These are phyloP conservation scores for Naumovozyma baii DNA, from an alignment of 805 yeast genomes.

Conservation along the genomic window DNA sequence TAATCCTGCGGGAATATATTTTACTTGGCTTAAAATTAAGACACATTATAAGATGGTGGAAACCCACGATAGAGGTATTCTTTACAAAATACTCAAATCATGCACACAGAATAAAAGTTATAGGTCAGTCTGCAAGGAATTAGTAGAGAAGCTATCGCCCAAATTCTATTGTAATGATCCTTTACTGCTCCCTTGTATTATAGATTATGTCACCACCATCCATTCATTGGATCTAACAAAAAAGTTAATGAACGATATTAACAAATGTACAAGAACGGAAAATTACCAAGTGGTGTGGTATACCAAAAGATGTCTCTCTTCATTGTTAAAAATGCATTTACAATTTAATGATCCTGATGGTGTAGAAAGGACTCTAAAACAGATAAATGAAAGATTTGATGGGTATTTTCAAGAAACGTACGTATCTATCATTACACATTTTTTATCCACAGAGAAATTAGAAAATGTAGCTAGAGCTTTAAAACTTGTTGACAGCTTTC, in stretches of 20 bases:
- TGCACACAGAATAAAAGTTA: conserved; percentile 17
- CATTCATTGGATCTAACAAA: conserved; percentile 11
- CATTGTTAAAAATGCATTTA: conserved; percentile 21
- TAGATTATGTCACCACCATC: conserved; percentile 13
- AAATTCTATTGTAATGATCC: conserved; percentile 20
- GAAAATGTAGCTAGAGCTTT: conserved; percentile 18
- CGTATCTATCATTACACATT: conserved; percentile 14
- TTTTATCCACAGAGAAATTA: conserved; percentile 9
- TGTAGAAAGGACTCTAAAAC: conserved; percentile 19
- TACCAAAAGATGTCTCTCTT: conserved; percentile 17
- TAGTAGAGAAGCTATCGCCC: conserved; percentile 13
- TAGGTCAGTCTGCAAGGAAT: conserved; percentile 11
- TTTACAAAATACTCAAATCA: conserved; percentile 16
- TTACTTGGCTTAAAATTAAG: conserved; percentile 18
- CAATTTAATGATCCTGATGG: conserved; percentile 22
- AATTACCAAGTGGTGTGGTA: conserved; percentile 13
- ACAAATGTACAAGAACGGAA: conserved; percentile 9
- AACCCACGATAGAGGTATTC: conserved; percentile 20
- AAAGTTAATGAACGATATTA: conserved; percentile 15
- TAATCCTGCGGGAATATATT: conserved; percentile 21
- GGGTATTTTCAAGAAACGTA: conserved; percentile 16
- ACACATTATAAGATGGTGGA: conserved; percentile 9
- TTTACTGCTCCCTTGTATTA: conserved; percentile 17
- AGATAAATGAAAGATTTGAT: conserved; percentile 15
- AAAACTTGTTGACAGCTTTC: conserved; percentile 12